phyloP scores from a whole-genome alignment of 345 rosid genomes.

The Brassica juncea region DNA sequence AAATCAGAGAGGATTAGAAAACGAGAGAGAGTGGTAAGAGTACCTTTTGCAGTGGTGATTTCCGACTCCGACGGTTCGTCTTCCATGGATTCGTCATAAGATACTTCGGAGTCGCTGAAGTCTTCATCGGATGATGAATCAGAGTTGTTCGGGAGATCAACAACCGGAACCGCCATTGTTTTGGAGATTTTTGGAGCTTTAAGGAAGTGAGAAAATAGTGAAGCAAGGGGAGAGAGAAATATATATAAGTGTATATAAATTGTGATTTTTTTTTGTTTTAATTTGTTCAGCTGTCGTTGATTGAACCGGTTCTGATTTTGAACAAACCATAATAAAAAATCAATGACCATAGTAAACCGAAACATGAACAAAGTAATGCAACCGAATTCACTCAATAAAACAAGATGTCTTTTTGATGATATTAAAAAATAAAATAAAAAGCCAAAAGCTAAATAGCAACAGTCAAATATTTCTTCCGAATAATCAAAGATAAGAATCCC shows the following conservation, averaged over 20 bases:
- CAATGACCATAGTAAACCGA: constrained; percentile 5
- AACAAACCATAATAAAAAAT: not conserved
- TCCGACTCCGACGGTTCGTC: constrained; percentile 13
- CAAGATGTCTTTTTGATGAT: not conserved
- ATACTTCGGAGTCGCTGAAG: not conserved
- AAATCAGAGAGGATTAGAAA: not conserved
- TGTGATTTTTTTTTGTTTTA: not conserved
- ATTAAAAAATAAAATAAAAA: not conserved
- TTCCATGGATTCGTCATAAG: constrained; percentile 23
- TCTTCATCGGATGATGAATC: constrained; percentile 31
- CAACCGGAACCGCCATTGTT: constrained; percentile 21
- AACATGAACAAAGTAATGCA: not conserved
- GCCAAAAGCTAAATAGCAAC: not conserved
- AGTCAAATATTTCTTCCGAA: not conserved
- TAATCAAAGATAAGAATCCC: not conserved
- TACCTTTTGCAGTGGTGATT: constrained; percentile 6
- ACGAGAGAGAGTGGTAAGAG: not conserved
- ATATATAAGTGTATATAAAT: not conserved
- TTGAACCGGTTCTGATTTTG: not conserved
- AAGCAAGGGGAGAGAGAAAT: not conserved
- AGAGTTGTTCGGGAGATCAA: not conserved
- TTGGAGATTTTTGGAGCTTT: not conserved
- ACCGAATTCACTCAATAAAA: not conserved
- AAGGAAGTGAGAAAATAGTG: not conserved
- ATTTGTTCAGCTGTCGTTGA: not conserved